phyloP scores from a whole-genome alignment of 148 eudicot genomes.

The Chenopodium suecicum region DNA sequence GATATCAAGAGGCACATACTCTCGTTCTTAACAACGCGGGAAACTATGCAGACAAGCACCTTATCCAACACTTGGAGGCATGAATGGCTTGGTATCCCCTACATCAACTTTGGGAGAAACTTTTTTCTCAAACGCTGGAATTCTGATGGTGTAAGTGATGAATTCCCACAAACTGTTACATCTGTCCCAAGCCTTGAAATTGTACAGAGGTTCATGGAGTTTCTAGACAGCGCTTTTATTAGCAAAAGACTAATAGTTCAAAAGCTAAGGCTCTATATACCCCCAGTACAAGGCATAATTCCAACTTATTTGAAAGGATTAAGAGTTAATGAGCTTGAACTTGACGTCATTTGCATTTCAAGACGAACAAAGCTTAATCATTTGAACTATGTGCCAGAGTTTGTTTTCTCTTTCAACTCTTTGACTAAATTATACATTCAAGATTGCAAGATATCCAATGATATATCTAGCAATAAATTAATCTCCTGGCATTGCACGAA shows the following conservation, averaged over 20 bases:
- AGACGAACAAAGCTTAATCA: no score
- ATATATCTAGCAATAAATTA: background rate
- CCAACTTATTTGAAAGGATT: background rate
- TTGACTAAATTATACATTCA: background rate
- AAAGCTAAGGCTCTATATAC: background rate
- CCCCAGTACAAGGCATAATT: background rate
- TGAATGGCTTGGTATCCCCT: background rate
- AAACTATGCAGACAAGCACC: background rate
- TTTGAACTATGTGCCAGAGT: background rate
- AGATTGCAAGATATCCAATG: background rate
- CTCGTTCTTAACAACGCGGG: background rate
- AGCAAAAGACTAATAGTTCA: background rate
- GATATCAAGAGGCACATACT: background rate
- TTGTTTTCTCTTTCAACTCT: background rate
- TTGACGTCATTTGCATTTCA: background rate
- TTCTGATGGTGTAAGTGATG: background rate
- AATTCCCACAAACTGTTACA: no score
- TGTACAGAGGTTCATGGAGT: background rate
- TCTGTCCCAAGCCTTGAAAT: background rate
- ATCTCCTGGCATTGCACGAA: background rate
- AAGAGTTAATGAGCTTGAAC: background rate
- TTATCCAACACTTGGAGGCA: conserved; percentile 15
- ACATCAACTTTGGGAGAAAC: background rate
- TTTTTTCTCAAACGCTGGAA: background rate
- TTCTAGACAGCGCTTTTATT: background rate